These are phyloP conservation scores for Aspergillaceae sp. DNA, from an alignment of 2,329 filamentous ascomycete species.

Conservation along the genomic window DNA sequence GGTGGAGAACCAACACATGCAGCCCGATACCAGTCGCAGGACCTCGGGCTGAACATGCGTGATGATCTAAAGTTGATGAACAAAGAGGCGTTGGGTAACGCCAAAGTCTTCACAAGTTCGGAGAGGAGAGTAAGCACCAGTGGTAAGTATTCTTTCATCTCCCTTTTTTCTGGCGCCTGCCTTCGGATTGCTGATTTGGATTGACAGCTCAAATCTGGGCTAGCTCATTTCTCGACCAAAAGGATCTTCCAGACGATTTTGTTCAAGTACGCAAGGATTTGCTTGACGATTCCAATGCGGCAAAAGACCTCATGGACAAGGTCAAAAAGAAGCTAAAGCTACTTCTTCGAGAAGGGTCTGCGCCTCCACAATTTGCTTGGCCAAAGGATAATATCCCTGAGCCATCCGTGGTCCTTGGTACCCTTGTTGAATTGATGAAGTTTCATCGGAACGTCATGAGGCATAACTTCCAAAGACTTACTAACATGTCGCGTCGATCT, in stretches of 20 bases:
- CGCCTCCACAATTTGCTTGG: constrained; percentile 96
- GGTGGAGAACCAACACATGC: constrained; percentile 97
- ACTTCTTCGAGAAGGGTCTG: constrained; percentile 81
- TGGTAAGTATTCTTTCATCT: constrained; percentile 28
- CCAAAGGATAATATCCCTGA: constrained; percentile 85
- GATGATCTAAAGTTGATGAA: constrained; percentile 93
- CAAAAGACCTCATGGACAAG: constrained; percentile 98
- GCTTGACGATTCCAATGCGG: constrained; percentile 92
- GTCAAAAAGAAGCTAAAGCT: constrained; percentile 99
- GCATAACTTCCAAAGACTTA: constrained; percentile 77
- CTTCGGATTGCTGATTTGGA: constrained; percentile 5
- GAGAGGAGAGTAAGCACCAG: constrained; percentile 91
- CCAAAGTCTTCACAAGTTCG: constrained; percentile 90
- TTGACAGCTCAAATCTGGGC: constrained; percentile 79
- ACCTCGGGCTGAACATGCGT: constrained; percentile 89
- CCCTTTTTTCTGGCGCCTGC: background rate
- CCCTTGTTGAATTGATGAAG: constrained; percentile 93
- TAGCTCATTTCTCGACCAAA: constrained; percentile 75
- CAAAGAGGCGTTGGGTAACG: constrained; percentile 80
- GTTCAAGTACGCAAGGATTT: constrained; percentile 91
- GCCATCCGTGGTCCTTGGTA: constrained; percentile 82
- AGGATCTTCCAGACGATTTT: constrained; percentile 75
- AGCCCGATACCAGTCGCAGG: constrained; percentile 89
- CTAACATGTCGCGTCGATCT: constrained; percentile 38
- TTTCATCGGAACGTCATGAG: constrained; percentile 95